phyloP scores from a whole-genome alignment of 352 stramenopile genomes.

The Peronospora belbahrii region DNA sequence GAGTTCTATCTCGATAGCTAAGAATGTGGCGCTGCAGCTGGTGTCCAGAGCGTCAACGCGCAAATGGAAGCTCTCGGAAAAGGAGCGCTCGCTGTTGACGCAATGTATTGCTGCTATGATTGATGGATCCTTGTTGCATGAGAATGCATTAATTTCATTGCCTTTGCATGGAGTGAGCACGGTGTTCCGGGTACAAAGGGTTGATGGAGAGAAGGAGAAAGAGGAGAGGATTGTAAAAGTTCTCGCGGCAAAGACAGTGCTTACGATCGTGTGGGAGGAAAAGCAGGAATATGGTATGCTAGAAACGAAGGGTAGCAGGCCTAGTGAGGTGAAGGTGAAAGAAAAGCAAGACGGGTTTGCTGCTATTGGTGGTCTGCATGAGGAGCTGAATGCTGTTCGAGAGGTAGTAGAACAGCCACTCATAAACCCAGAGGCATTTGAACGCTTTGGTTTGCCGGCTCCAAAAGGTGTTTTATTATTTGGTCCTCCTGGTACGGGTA shows the following conservation, averaged over 20 bases:
- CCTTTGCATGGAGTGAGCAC: constrained; percentile 51
- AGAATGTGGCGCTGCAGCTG: constrained; percentile 28
- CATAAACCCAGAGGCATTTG: constrained; percentile 90
- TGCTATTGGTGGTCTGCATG: constrained; percentile 82
- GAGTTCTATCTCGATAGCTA: constrained; percentile 12
- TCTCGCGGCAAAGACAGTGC: constrained; percentile 17
- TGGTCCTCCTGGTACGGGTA: constrained; percentile 92
- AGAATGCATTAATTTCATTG: constrained; percentile 41
- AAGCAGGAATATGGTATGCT: constrained; percentile 1
- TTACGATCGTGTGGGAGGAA: constrained; percentile 22
- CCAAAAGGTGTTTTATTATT: constrained; percentile 94
- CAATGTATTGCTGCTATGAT: constrained; percentile 62
- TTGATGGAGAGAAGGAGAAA: constrained; percentile 11
- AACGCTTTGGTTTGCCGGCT: constrained; percentile 89
- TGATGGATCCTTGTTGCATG: constrained; percentile 50
- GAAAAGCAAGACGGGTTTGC: constrained; percentile 43
- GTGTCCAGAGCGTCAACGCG: constrained; percentile 24
- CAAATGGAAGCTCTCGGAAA: constrained; percentile 36
- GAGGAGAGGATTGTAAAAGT: constrained; percentile 19
- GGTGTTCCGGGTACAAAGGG: constrained; percentile 36
- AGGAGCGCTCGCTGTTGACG: constrained; percentile 43
- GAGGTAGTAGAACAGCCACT: constrained; percentile 96
- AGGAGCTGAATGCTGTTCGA: constrained; percentile 90
- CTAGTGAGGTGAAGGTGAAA: background rate
- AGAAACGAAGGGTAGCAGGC: background rate